These are phyloP conservation scores for Candida silvicultrix DNA, from an alignment of 805 yeast species.

Conservation along the genomic window DNA sequence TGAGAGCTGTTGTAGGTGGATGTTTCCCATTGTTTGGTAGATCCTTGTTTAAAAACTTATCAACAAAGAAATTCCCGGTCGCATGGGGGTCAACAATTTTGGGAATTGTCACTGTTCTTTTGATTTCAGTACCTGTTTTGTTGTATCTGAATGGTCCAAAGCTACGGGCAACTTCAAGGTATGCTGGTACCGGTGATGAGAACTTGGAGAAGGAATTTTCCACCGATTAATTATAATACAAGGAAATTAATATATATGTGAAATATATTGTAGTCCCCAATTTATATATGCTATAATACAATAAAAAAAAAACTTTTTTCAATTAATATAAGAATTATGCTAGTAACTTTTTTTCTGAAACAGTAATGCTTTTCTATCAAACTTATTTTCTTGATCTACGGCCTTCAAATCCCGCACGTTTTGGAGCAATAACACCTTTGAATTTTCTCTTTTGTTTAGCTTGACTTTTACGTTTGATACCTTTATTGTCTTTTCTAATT, in stretches of 20 bases:
- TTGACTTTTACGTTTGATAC: constrained; percentile 69
- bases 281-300: not conserved
- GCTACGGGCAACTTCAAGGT: constrained; percentile 30
- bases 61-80: constrained; percentile 42
- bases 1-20: constrained; percentile 61
- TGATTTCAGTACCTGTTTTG: constrained; percentile 49
- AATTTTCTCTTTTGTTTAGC: constrained; percentile 60
- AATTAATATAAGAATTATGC: not conserved
- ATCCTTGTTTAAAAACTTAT: constrained; percentile 55
- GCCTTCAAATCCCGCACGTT: constrained; percentile 93
- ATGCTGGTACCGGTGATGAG: constrained; percentile 18
- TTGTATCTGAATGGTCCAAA: constrained; percentile 43
- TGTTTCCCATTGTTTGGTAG: constrained; percentile 64
- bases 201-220: not conserved
- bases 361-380: no score
- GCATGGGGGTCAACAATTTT: constrained; percentile 49
- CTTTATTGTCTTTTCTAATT: constrained; percentile 80
- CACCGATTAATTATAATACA: not conserved
- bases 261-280: not conserved
- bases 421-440: constrained; percentile 46
- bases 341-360: not conserved
- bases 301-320: not conserved
- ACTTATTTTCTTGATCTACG: constrained; percentile 18
- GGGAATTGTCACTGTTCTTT: constrained; percentile 39
- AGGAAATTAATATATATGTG: not conserved